Percentiles rank a stretch among this genome's conserved stretches.
Evolutionary conservation across 208 protist genomes (phyloP).

Genomic region (Trypanosoma theileri): DNA sequence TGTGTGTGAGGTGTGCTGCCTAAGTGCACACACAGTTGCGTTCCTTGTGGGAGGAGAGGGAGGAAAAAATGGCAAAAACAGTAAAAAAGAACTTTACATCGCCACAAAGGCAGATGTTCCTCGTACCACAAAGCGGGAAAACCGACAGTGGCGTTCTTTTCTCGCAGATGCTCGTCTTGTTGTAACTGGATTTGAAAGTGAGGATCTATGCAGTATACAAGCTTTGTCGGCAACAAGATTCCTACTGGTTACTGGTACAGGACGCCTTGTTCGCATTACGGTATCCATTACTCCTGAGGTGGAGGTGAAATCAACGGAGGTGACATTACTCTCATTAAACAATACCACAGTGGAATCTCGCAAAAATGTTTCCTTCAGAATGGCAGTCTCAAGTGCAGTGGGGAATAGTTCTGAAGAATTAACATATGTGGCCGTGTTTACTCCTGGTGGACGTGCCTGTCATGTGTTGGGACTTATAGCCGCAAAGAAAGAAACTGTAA

Average conservation of each 20-base stretch:
- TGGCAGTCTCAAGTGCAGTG: conserved; percentile 12
- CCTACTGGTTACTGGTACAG: conserved; percentile 25
- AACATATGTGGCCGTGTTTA: conserved; percentile 12
- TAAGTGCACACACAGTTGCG: conserved; percentile 18
- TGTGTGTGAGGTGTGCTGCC: conserved; percentile 20
- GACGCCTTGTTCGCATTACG: conserved; percentile 22
- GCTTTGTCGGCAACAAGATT: conserved; percentile 19
- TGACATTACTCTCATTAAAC: neutral
- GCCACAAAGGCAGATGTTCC: conserved; percentile 22
- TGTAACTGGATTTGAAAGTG: conserved; percentile 15
- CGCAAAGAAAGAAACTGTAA: neutral
- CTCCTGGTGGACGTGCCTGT: conserved; percentile 2
- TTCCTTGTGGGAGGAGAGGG: conserved; percentile 16
- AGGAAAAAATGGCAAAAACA: neutral
- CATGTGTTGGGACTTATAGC: conserved; percentile 9
- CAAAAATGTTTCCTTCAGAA: neutral
- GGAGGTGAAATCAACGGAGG: conserved; percentile 10
- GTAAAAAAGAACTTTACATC: conserved; percentile 23
- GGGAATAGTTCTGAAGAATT: neutral
- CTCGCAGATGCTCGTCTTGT: conserved; percentile 24
- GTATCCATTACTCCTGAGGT: neutral
- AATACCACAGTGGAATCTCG: neutral
- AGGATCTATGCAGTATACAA: conserved; percentile 16
- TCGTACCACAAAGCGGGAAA: conserved; percentile 13
- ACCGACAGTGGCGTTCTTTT: conserved; percentile 32